A percentile compares a stretch with the other conserved stretches of the same genome.
Evolutionary conservation across 2,329 filamentous ascomycete species (phyloP).

Genomic region (Botryosphaeria dothidea): DNA sequence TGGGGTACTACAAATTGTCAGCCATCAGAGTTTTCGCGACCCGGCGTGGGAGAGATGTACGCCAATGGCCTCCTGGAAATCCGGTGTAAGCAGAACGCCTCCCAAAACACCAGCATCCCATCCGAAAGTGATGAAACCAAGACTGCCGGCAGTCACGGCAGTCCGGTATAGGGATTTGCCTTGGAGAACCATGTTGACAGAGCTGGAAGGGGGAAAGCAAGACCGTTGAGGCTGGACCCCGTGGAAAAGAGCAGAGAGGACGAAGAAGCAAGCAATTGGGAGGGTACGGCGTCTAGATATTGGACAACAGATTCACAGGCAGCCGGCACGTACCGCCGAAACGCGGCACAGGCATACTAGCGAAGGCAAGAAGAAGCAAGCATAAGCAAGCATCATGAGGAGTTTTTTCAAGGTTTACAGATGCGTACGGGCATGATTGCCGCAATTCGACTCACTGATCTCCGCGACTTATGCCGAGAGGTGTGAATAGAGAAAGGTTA

Average conservation of each 20-base stretch:
- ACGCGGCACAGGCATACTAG: not conserved
- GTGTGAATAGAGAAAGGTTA: not conserved
- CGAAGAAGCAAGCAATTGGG: not conserved
- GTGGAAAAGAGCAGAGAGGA: not conserved
- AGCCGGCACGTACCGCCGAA: not conserved
- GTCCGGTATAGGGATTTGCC: conserved; percentile 15
- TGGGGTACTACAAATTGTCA: conserved; percentile 24
- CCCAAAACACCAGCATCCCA: conserved; percentile 39
- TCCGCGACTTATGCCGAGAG: not conserved
- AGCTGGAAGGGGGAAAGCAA: not conserved
- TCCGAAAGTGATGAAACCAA: conserved; percentile 37
- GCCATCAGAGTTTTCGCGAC: not conserved
- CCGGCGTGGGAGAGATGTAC: conserved; percentile 18
- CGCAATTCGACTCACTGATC: not conserved
- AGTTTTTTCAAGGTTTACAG: not conserved
- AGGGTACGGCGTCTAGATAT: conserved; percentile 7
- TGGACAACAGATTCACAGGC: not conserved
- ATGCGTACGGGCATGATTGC: not conserved
- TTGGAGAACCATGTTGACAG: conserved; percentile 17
- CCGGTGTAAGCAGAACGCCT: conserved; percentile 31
- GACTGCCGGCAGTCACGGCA: conserved; percentile 21
- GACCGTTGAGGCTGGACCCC: not conserved
- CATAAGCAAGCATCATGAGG: not conserved
- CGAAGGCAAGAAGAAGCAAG: not conserved
- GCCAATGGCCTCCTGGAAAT: conserved; percentile 34